Conservation (phyloP, 2,329 filamentous ascomycete genomes). For the Penicillium sp. region DNA sequence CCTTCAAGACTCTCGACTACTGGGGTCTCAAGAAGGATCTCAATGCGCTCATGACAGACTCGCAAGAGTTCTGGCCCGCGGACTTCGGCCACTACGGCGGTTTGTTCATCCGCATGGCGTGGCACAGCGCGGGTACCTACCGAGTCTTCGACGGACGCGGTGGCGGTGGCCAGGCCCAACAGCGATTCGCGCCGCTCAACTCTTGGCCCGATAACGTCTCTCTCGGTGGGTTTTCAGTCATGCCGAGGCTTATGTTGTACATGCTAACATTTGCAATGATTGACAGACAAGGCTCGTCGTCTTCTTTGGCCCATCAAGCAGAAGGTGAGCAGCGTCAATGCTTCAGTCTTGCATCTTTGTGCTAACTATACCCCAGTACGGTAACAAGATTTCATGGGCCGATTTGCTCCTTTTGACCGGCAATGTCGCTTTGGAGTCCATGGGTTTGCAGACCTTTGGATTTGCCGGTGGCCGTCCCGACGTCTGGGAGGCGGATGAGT, state of each 20-base stretch:
- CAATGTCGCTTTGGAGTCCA: slow-evolving; percentile 75
- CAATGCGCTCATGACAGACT: slow-evolving; percentile 71
- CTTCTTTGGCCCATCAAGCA: slow-evolving; percentile 81
- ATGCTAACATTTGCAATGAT: neutral
- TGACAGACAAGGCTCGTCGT: slow-evolving; percentile 71
- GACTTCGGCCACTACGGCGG: slow-evolving; percentile 81
- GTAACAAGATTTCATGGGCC: slow-evolving; percentile 79
- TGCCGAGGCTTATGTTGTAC: no score
- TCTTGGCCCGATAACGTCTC: slow-evolving; percentile 79
- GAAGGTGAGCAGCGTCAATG: slow-evolving; percentile 46
- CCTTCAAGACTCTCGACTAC: slow-evolving; percentile 74
- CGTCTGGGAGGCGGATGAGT: slow-evolving; percentile 74
- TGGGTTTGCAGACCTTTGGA: slow-evolving; percentile 73
- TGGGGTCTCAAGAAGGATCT: slow-evolving; percentile 74
- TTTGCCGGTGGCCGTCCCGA: slow-evolving; percentile 73
- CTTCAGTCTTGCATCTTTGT: neutral
- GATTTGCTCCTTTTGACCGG: slow-evolving; percentile 71
- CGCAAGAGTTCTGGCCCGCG: slow-evolving; percentile 79
- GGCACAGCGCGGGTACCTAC: slow-evolving; percentile 80
- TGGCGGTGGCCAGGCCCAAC: slow-evolving; percentile 72
- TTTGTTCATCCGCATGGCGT: slow-evolving; percentile 78
- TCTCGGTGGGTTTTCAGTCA: slow-evolving; percentile 40
- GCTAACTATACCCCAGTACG: slow-evolving; percentile 53
- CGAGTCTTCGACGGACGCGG: slow-evolving; percentile 74
- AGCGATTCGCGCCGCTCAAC: slow-evolving; percentile 79